phyloP scores from a whole-genome alignment of 2,329 filamentous ascomycete genomes.

The Penicillium sp. region DNA sequence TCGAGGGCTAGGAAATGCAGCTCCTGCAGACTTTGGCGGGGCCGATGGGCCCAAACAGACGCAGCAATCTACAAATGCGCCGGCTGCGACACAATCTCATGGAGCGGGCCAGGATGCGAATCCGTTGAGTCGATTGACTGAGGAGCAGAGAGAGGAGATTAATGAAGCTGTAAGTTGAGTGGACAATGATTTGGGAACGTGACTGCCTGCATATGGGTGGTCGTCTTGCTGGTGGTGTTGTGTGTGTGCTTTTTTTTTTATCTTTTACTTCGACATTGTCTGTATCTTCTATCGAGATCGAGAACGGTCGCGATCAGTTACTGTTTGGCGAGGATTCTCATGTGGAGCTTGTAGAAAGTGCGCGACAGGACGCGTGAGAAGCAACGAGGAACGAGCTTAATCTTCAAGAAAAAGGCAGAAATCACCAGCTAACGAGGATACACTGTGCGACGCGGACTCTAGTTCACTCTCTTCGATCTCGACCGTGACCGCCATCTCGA shows the following conservation, averaged over 20 bases:
- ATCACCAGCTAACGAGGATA: constrained; percentile 1
- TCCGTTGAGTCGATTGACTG: constrained; percentile 57
- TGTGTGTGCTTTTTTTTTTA: too few species aligned
- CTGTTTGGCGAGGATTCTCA: too few species aligned
- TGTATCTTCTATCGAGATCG: too few species aligned
- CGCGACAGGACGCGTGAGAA: too few species aligned
- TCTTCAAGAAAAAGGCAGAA: constrained; percentile 1
- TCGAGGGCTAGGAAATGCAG: constrained; percentile 27
- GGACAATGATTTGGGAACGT: too few species aligned
- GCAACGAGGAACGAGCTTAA: neutral
- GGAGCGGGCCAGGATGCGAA: constrained; percentile 43
- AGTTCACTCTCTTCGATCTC: constrained; percentile 95
- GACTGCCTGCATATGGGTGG: too few species aligned
- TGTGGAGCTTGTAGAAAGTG: too few species aligned
- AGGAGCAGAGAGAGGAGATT: constrained; percentile 89
- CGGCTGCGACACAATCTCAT: constrained; percentile 37
- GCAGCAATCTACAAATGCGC: constrained; percentile 29
- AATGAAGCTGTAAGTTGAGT: constrained; percentile 67
- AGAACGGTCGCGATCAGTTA: too few species aligned
- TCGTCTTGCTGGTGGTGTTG: too few species aligned
- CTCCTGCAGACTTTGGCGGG: constrained; percentile 21
- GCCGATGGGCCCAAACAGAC: constrained; percentile 24
- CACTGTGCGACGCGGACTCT: neutral
- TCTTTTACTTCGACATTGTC: neutral
- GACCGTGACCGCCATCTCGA: constrained; percentile 92